Evolutionary conservation across 1,284 basidiomycete genomes (phyloP), one percentile per base, ranked within the genome.

Genomic region (Thelephora terrestris): DNA sequence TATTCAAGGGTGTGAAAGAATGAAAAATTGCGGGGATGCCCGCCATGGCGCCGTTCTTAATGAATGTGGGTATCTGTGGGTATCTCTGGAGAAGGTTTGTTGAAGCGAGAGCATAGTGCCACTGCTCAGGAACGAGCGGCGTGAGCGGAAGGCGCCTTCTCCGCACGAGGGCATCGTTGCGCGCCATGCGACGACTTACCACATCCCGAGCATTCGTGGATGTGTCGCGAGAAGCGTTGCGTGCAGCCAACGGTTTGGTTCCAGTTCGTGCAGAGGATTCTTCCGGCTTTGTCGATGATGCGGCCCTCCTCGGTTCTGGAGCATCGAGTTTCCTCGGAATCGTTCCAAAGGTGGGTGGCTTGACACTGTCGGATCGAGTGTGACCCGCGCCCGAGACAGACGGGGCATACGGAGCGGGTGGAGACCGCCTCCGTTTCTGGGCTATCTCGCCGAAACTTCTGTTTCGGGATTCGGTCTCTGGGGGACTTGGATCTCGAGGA

Each of bases 1-100:
- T 52, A 53, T 68, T 70, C 39, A 52, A 49, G 2, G 63, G 62
- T 4, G 56, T 54, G 42, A 45, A 58, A 1, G 61, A 60, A 9
- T 6, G 7, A 1, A 1, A 18, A 14, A 64, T 58, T 0, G 5
- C 5, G 1, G 52, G 60, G 12, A 66, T 58, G 7, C 54, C 56
- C 1, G 55, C 48, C 7, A 52, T 12, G 42, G 66, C 64, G 24
- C 62, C 61, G 27, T 27, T 27, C 10, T 10, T 5, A 5, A 27
- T 27, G 27, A 5, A 27, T 10, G 5, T 10, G 27, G 27, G 27
- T 27, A 27, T 27, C 10, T 10, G 5, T 5, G 27, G 27, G 27
- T 27, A 27, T 10, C 27, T 27, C n/a, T n/a, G n/a, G n/a, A n/a
- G n/a, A n/a, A n/a, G n/a, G n/a, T n/a, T n/a, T n/a, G n/a, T n/a